Percentiles rank a stretch among this genome's conserved stretches.
These are phyloP conservation scores for Lactifluus subvellereus DNA, from an alignment of 768 basidiomycete species.

Conservation along the genomic window DNA sequence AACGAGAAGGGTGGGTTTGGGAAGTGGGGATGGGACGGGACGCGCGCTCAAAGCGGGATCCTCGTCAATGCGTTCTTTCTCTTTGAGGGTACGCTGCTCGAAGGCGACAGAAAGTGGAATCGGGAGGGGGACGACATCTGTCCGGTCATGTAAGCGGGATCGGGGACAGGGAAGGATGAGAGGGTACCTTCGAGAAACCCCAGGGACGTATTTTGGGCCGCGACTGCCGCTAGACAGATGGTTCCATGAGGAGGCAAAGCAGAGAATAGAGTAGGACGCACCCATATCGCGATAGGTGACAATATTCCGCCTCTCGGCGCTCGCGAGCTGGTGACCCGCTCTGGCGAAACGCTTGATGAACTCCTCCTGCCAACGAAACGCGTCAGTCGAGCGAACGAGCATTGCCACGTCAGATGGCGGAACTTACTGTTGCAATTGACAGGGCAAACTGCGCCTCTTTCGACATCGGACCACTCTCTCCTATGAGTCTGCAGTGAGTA, in stretches of 20 bases:
- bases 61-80: slow-evolving; percentile 23
- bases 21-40: slow-evolving; percentile 4
- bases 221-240: slow-evolving; percentile 3
- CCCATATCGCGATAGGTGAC: slow-evolving; percentile 25
- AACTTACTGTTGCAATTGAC: slow-evolving; percentile 23
- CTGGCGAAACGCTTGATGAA: slow-evolving; percentile 23
- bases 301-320: slow-evolving; percentile 14
- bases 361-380: slow-evolving; percentile 20
- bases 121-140: slow-evolving; percentile 22
- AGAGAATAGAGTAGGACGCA: slow-evolving; percentile 2
- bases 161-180: neutral
- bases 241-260: neutral
- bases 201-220: slow-evolving; percentile 11
- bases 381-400: neutral
- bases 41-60: slow-evolving; percentile 22
- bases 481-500: slow-evolving; percentile 2
- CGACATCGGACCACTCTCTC: slow-evolving; percentile 25
- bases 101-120: slow-evolving; percentile 20
- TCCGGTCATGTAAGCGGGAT: neutral
- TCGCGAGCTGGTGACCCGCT: slow-evolving; percentile 19
- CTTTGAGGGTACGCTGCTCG: slow-evolving; percentile 16
- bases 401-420: slow-evolving; percentile 10
- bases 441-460: slow-evolving; percentile 24
- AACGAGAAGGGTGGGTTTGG: slow-evolving; percentile 2
- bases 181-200: slow-evolving; percentile 21